phyloP scores from a whole-genome alignment of 805 yeast genomes.

The Metschnikowia amazonensis region DNA sequence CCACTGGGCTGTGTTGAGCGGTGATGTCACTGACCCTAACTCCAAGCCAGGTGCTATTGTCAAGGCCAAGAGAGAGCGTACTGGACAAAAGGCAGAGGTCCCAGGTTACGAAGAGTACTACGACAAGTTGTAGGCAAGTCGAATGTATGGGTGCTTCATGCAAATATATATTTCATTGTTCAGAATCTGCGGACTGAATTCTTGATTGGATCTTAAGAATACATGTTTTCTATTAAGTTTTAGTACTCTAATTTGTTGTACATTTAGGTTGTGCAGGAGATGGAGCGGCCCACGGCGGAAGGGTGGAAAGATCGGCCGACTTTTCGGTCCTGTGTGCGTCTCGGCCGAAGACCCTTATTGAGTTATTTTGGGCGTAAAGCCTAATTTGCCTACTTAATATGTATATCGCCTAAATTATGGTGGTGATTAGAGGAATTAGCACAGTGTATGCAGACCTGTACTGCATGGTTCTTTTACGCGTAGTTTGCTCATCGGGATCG shows the following conservation, averaged over 20 bases:
- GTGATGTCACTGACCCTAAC: conserved; percentile 87
- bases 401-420: neutral
- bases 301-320: neutral
- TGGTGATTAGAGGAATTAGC: neutral
- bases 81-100: conserved; percentile 94
- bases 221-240: conserved; percentile 9
- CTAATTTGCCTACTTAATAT: neutral
- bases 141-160: conserved; percentile 7
- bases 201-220: conserved; percentile 12
- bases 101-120: conserved; percentile 99
- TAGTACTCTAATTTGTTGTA: neutral
- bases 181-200: conserved; percentile 13
- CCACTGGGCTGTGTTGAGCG: conserved; percentile 90
- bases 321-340: neutral
- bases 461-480: conserved; percentile 2
- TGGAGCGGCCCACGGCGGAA: neutral
- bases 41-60: conserved; percentile 61
- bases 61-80: conserved; percentile 77
- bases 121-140: conserved; percentile 66
- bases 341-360: conserved; percentile 1
- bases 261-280: neutral
- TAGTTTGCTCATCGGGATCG: conserved; percentile 3
- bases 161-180: conserved; percentile 14
- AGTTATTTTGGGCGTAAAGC: neutral
- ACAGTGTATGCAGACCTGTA: neutral